phyloP scores from a whole-genome alignment of 2,329 filamentous ascomycete genomes.

The Trichoderma guizhouense region DNA sequence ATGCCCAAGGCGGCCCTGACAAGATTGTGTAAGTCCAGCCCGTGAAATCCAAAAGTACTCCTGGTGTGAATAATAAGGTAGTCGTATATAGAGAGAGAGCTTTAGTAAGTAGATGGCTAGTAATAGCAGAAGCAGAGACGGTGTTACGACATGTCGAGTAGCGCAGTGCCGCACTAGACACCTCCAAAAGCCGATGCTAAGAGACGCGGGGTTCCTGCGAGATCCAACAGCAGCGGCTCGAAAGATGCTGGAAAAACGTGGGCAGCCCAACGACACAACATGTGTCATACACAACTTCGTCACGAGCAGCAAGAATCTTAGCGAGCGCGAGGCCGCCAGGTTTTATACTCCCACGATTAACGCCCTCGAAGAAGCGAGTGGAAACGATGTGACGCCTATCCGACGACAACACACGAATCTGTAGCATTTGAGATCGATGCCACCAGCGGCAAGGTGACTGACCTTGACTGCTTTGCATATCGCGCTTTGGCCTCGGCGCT shows the following conservation, averaged over 20 bases:
- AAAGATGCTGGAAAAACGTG: background rate
- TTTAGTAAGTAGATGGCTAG: background rate
- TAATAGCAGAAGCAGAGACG: background rate
- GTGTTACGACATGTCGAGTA: background rate
- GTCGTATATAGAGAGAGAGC: background rate
- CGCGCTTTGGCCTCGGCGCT: conserved; percentile 4
- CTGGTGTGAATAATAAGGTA: background rate
- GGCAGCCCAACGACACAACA: background rate
- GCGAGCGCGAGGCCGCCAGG: background rate
- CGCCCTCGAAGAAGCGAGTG: background rate
- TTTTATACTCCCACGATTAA: conserved; percentile 9
- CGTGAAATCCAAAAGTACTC: background rate
- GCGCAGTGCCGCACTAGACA: background rate
- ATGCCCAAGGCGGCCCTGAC: background rate
- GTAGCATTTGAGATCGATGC: background rate
- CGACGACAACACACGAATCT: background rate
- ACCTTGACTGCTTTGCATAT: background rate
- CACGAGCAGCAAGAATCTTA: background rate
- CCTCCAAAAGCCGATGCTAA: background rate
- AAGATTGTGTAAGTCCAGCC: background rate
- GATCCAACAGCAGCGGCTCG: background rate
- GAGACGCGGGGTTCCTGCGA: background rate
- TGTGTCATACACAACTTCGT: background rate
- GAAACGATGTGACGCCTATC: conserved; percentile 5
- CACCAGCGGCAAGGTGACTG: background rate